Evolutionary conservation across 2,329 filamentous ascomycete species (phyloP).

Genomic region (Pseudogymnoascus sp.): DNA sequence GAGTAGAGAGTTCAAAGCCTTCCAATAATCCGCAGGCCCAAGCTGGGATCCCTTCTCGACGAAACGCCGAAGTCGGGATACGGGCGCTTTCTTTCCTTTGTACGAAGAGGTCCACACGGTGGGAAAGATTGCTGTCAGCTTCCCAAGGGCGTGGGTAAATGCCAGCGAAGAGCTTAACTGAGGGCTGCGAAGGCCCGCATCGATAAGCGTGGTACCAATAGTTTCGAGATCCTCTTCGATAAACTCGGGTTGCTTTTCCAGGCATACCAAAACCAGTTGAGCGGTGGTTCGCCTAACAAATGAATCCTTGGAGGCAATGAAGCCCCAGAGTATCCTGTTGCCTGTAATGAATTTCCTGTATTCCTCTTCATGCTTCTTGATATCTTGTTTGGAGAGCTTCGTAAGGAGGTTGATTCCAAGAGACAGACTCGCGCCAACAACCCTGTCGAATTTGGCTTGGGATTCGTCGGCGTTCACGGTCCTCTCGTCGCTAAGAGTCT

Average conservation of each 20-base stretch:
- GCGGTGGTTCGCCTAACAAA: constrained; percentile 44
- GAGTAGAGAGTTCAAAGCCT: constrained; percentile 55
- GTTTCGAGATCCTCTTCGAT: constrained; percentile 43
- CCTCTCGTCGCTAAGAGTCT: constrained; percentile 82
- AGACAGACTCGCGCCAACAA: constrained; percentile 50
- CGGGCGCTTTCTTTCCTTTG: constrained; percentile 44
- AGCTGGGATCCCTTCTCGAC: constrained; percentile 78
- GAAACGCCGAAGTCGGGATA: constrained; percentile 58
- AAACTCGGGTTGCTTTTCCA: constrained; percentile 40
- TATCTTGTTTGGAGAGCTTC: constrained; percentile 42
- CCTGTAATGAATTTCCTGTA: constrained; percentile 62
- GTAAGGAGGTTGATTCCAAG: constrained; percentile 47
- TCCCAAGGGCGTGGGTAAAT: constrained; percentile 58
- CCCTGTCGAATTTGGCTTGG: constrained; percentile 75
- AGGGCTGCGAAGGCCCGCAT: constrained; percentile 62
- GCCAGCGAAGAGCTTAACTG: constrained; percentile 70
- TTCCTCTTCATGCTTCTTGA: constrained; percentile 50
- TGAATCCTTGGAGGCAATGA: constrained; percentile 55
- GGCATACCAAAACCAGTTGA: constrained; percentile 42
- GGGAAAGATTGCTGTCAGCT: constrained; percentile 57
- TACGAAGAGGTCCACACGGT: constrained; percentile 64
- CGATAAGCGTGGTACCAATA: constrained; percentile 55
- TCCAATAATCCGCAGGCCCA: constrained; percentile 67
- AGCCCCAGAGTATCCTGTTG: constrained; percentile 55
- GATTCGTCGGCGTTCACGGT: constrained; percentile 78